Conservation (phyloP, 305 asterid genomes). For the Rubia balearica region DNA sequence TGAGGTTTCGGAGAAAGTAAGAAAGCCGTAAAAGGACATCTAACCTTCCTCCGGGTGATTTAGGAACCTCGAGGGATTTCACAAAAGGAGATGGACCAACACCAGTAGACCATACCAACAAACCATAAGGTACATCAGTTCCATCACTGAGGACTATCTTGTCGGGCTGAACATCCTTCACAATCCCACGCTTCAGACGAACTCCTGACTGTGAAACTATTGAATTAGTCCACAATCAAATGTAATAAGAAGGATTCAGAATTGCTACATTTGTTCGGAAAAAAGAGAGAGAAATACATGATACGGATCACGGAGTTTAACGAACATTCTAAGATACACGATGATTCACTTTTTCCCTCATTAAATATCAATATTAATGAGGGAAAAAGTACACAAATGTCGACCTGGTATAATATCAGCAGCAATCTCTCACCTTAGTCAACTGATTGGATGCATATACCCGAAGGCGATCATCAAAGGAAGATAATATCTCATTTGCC, state of each 20-base stretch:
- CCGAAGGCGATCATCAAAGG: conserved; percentile 90
- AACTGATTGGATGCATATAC: conserved; percentile 74
- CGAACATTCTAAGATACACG: too few species aligned
- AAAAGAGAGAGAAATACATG: neutral
- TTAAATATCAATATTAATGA: too few species aligned
- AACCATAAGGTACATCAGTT: conserved; percentile 82
- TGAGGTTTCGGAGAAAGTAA: conserved; percentile 1
- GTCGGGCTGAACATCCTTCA: conserved; percentile 70
- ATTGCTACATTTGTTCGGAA: neutral
- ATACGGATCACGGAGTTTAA: too few species aligned
- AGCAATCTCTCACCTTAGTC: conserved; percentile 55
- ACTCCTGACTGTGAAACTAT: conserved; percentile 81
- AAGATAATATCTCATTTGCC: conserved; percentile 94
- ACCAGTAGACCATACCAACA: conserved; percentile 95
- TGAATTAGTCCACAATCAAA: conserved; percentile 6
- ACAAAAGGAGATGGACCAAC: conserved; percentile 91
- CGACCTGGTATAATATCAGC: neutral
- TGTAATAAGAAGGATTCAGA: neutral
- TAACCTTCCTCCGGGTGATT: conserved; percentile 87
- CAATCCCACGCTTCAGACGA: conserved; percentile 75
- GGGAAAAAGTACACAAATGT: neutral
- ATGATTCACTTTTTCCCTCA: too few species aligned
- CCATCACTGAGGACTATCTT: conserved; percentile 73
- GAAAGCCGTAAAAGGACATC: conserved; percentile 6
- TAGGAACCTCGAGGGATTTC: conserved; percentile 56